Evolutionary conservation across 768 basidiomycete species (phyloP).

Genomic region (Gautieria morchelliformis): DNA sequence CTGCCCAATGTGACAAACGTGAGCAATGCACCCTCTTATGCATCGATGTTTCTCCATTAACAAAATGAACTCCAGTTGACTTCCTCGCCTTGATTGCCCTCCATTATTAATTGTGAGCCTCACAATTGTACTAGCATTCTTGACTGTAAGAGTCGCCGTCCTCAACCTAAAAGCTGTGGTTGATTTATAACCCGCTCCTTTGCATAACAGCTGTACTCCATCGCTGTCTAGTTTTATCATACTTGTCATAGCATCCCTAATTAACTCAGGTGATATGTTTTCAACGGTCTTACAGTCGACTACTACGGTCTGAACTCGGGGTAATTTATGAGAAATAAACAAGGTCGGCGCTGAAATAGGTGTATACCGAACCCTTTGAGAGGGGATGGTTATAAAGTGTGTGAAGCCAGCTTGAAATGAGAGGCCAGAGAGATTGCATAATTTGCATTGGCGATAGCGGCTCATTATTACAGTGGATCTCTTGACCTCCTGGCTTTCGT

Average conservation of each 20-base stretch:
- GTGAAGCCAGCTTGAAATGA: too few species aligned
- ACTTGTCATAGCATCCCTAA: background rate
- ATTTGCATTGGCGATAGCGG: background rate
- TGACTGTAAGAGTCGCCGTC: background rate
- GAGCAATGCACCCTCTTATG: background rate
- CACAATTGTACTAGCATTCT: background rate
- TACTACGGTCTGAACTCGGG: background rate
- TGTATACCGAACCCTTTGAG: too few species aligned
- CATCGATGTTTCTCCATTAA: background rate
- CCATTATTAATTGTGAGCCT: background rate
- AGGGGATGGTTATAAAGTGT: too few species aligned
- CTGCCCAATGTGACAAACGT: constrained; percentile 6
- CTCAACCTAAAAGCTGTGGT: background rate
- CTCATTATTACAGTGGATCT: background rate
- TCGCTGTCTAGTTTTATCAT: constrained; percentile 1
- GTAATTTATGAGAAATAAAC: background rate
- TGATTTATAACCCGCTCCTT: background rate
- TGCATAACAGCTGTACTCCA: background rate
- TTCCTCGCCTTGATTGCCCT: background rate
- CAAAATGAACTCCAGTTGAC: background rate
- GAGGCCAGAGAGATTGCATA: too few species aligned
- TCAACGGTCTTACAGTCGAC: background rate
- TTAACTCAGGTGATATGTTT: background rate
- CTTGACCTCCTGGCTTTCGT: constrained; percentile 1
- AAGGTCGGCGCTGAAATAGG: background rate